Base-by-base conservation (phyloP, 768 basidiomycete genomes). In the Suillus brevipes region DNA sequence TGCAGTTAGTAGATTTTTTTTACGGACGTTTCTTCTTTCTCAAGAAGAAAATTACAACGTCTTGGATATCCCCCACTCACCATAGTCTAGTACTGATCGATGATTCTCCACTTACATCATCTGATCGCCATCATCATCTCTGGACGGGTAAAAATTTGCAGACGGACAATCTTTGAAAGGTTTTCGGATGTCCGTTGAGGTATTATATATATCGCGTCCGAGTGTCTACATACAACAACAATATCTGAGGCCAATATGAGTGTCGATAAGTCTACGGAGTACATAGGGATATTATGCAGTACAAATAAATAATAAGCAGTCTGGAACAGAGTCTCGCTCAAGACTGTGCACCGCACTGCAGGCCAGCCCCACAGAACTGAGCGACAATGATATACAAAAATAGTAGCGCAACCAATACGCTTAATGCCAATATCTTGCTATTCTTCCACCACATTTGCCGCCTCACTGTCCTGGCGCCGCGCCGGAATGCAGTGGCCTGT, bases 361-460 rank as follows among this genome's bases (percentile, higher is more conserved):
- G 77, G 52, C 85, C 86, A 1, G 89, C 86, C 16, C 96, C 96
- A 73, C 97, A 98, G 77, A 95, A 91, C 77, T 95, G 90, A 1
- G 97, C 95, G 23, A 89, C 78, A 66, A 98, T 78, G 60, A 98
- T 78, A 81, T 93, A 98, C 3, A 96, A 65, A 61, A 97, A 76
- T 53, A 95, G 69, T 73, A 94, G 68, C 18, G 74, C 88, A n/a
- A 96, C 90, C 37, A 94, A 73, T 23, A 89, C 79, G 62, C 85
- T 85, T 36, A 99, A 78, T 8, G 82, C 85, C 68, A 90, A 65
- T 31, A 89, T 82, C 78, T 89, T 91, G 71, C 78, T 87, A 68
- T 90, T 94, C 78, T 85, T 87, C 93, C 93, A 95, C 89, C 92
- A 94, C 91, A 94, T 93, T 74, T 93, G 86, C 64, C 92, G 82